Conservation (phyloP, 306 rosid species). For the Rosa multiflora region DNA sequence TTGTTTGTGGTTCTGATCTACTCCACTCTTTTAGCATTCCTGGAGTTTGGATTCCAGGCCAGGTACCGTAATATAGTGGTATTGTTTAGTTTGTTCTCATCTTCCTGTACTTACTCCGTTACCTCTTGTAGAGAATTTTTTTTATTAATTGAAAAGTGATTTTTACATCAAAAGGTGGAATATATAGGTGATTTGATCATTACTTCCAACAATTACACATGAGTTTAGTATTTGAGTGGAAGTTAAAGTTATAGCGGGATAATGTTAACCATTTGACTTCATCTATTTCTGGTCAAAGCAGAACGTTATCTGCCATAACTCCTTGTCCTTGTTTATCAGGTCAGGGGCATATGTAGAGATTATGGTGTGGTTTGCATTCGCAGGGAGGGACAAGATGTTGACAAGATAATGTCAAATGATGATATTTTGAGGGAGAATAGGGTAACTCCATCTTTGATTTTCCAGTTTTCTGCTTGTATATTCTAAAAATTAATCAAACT, state of each 20-base stretch:
- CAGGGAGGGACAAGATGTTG: constrained; percentile 67
- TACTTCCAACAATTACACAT: background rate
- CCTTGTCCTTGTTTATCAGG: constrained; percentile 26
- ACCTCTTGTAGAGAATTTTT: background rate
- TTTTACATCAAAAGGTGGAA: background rate
- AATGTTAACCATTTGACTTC: constrained; percentile 1
- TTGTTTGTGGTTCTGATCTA: constrained; percentile 93
- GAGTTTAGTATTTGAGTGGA: background rate
- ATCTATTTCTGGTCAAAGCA: background rate
- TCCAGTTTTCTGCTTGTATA: background rate
- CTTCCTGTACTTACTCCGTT: background rate
- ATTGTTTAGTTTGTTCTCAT: background rate
- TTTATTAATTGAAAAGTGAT: background rate
- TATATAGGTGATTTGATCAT: background rate
- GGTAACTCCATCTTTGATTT: constrained; percentile 30
- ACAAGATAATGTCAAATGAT: constrained; percentile 38
- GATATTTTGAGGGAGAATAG: constrained; percentile 37
- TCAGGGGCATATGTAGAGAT: constrained; percentile 47
- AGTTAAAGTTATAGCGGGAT: background rate
- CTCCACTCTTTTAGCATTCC: constrained; percentile 74
- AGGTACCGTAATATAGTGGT: constrained; percentile 37
- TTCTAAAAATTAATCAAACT: background rate
- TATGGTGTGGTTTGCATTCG: constrained; percentile 54
- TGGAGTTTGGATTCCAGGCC: constrained; percentile 72
- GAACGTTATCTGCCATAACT: constrained; percentile 1